phyloP scores from a whole-genome alignment of 768 basidiomycete genomes.

The Lepiota brunneoincarnata region DNA sequence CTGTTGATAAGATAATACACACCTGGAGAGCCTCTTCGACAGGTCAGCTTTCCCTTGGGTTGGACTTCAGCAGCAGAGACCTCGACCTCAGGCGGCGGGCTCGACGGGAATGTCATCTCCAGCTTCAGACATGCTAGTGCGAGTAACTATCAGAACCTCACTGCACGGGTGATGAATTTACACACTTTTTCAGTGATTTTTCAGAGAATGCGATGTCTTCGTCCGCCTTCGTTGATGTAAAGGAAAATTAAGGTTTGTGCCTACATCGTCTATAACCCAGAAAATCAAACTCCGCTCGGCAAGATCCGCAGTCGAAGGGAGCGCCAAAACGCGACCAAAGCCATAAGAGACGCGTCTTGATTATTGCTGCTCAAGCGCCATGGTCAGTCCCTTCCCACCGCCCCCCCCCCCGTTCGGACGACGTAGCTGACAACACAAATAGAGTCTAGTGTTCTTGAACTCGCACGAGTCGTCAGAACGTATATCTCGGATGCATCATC shows the following conservation, averaged over 20 bases:
- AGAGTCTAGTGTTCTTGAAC: constrained; percentile 76
- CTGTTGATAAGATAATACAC: constrained; percentile 11
- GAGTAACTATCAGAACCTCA: constrained; percentile 10
- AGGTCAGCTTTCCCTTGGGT: constrained; percentile 91
- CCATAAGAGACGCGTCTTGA: constrained; percentile 24
- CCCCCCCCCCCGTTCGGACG: not conserved
- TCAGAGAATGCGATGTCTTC: constrained; percentile 66
- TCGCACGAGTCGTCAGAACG: constrained; percentile 77
- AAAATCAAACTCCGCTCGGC: constrained; percentile 57
- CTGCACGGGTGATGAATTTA: not conserved
- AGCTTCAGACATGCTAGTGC: constrained; percentile 89
- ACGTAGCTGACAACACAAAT: not conserved
- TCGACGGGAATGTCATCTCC: constrained; percentile 85
- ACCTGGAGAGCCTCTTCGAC: constrained; percentile 95
- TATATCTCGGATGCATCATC: constrained; percentile 38
- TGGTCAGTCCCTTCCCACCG: constrained; percentile 32
- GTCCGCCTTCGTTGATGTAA: constrained; percentile 95
- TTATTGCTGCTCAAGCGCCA: constrained; percentile 12
- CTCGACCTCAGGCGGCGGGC: constrained; percentile 65
- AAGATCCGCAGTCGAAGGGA: constrained; percentile 28
- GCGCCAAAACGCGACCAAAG: constrained; percentile 9
- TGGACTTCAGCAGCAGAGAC: constrained; percentile 84
- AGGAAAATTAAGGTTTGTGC: constrained; percentile 51
- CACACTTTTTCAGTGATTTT: constrained; percentile 39
- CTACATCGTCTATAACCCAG: constrained; percentile 20